A percentile compares a stretch with the other conserved stretches of the same genome.
These are phyloP conservation scores for Laetiporus sulphureus DNA, from an alignment of 1,284 basidiomycete genomes.

Conservation along the genomic window DNA sequence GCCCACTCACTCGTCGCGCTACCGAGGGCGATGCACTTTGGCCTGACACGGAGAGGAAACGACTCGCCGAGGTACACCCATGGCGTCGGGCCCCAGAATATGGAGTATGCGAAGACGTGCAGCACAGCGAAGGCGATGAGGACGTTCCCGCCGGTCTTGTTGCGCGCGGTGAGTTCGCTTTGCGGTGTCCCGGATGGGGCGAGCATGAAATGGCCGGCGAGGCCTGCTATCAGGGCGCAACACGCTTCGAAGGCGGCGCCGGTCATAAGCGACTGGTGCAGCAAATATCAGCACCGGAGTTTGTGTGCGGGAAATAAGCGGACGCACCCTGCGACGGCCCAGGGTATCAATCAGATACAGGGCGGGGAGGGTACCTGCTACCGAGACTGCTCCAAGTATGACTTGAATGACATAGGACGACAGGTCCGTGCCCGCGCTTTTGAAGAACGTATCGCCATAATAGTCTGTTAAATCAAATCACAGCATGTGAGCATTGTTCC, in stretches of 20 bases:
- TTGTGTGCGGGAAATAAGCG: neutral
- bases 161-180: constrained; percentile 41
- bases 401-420: constrained; percentile 68
- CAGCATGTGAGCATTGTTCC: neutral
- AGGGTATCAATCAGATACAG: constrained; percentile 59
- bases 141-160: constrained; percentile 54
- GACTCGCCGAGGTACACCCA: constrained; percentile 55
- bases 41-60: constrained; percentile 67
- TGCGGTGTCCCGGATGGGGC: constrained; percentile 44
- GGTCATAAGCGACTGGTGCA: constrained; percentile 48
- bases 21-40: constrained; percentile 71
- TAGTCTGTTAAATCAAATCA: constrained; percentile 43
- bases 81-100: constrained; percentile 69
- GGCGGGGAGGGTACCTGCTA: constrained; percentile 59
- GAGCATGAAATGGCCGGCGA: constrained; percentile 65
- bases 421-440: constrained; percentile 31
- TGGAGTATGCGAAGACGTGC: constrained; percentile 66
- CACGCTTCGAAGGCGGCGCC: constrained; percentile 57
- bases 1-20: constrained; percentile 42
- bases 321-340: constrained; percentile 51
- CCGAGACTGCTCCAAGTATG: constrained; percentile 65
- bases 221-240: constrained; percentile 61
- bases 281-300: neutral
- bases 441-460: constrained; percentile 80
- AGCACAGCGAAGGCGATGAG: constrained; percentile 73